phyloP scores from a whole-genome alignment of 768 basidiomycete species.

The Termitomyces sp. region DNA sequence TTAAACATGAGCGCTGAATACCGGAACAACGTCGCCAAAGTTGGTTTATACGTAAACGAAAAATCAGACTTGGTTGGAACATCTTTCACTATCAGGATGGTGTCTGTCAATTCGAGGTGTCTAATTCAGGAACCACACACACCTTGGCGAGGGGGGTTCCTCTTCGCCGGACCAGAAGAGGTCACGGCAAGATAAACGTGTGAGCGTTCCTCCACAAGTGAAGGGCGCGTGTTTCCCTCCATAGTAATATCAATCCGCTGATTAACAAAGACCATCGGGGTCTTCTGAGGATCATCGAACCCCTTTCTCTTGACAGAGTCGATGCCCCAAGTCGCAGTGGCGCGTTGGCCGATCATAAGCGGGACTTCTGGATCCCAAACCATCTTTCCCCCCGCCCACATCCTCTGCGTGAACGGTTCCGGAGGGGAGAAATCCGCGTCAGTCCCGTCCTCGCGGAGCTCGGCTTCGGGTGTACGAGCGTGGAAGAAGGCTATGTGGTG shows the following conservation, averaged over 20 bases:
- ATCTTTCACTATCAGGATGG: constrained; percentile 34
- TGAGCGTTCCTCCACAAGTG: constrained; percentile 55
- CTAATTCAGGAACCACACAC: background rate
- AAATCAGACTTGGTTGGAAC: constrained; percentile 48
- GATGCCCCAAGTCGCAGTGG: constrained; percentile 42
- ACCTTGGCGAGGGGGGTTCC: constrained; percentile 40
- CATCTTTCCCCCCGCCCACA: constrained; percentile 77
- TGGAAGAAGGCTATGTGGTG: constrained; percentile 78
- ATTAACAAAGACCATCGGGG: constrained; percentile 73
- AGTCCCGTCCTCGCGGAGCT: constrained; percentile 63
- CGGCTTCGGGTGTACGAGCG: constrained; percentile 48
- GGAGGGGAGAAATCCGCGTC: constrained; percentile 70
- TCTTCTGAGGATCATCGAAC: constrained; percentile 40
- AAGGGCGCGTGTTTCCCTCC: constrained; percentile 36
- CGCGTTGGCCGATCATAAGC: constrained; percentile 48
- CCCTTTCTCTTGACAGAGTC: constrained; percentile 56
- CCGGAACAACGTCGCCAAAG: constrained; percentile 69
- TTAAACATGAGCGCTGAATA: constrained; percentile 88
- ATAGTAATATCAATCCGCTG: constrained; percentile 51
- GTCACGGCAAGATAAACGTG: constrained; percentile 55
- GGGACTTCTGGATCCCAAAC: constrained; percentile 46
- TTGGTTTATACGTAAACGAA: constrained; percentile 62
- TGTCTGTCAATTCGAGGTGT: background rate
- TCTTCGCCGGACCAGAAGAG: constrained; percentile 21
- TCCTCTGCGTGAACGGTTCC: constrained; percentile 65